Conservation (phyloP, 1,139 yeast species). For the Debaryomyces nepalensis region DNA sequence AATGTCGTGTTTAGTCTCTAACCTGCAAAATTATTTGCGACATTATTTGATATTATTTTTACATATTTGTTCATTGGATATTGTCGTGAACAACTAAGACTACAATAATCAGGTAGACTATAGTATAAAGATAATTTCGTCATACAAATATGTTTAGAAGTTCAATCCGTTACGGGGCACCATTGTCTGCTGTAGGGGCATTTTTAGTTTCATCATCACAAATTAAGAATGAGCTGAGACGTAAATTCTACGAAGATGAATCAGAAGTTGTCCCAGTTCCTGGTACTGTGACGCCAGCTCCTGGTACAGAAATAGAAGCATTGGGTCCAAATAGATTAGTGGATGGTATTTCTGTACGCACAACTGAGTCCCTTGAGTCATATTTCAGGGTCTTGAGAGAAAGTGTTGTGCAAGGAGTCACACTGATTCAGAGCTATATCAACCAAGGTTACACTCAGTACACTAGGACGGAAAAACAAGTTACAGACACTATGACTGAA, state of each 20-base stretch:
- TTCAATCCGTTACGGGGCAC: constrained; percentile 9
- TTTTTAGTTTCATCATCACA: constrained; percentile 12
- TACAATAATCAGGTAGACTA: background rate
- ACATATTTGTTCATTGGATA: constrained; percentile 11
- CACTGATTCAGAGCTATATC: constrained; percentile 26
- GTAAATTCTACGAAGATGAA: constrained; percentile 68
- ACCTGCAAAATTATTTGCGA: constrained; percentile 8
- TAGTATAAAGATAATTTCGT: background rate
- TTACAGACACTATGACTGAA: constrained; percentile 67
- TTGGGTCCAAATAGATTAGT: constrained; percentile 52
- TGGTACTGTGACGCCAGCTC: constrained; percentile 59
- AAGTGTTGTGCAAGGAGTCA: constrained; percentile 22
- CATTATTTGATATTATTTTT: constrained; percentile 7
- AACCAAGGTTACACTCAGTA: constrained; percentile 51
- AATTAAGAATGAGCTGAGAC: constrained; percentile 36
- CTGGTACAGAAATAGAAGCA: constrained; percentile 46
- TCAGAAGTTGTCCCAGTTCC: constrained; percentile 54
- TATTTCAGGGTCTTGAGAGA: constrained; percentile 54
- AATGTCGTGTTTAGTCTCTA: constrained; percentile 5
- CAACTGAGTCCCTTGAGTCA: constrained; percentile 54
- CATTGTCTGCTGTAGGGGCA: constrained; percentile 9
- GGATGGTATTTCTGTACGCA: constrained; percentile 62
- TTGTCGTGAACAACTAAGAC: background rate
- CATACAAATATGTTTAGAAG: constrained; percentile 9
- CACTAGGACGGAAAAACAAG: constrained; percentile 65